These are phyloP conservation scores for Albifimbria verrucaria DNA, from an alignment of 2,329 filamentous ascomycete species.

Conservation along the genomic window DNA sequence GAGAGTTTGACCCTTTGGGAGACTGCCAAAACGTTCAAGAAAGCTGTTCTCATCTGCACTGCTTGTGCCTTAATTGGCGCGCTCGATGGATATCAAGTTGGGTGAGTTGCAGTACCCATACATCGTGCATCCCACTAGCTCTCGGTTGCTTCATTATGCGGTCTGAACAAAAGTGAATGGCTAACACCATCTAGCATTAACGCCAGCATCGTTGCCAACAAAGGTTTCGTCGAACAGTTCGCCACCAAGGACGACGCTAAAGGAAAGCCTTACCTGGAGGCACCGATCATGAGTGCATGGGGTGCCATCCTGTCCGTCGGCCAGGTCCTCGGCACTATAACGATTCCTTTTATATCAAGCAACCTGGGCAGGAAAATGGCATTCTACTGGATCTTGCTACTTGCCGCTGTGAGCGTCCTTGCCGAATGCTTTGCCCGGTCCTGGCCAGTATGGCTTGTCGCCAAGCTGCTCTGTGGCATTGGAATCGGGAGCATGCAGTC, in stretches of 20 bases:
- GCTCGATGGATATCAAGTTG: conserved; percentile 25
- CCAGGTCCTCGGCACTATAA: not conserved
- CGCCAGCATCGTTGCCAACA: not conserved
- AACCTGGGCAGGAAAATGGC: not conserved
- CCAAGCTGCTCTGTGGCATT: not conserved
- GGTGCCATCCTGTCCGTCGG: not conserved
- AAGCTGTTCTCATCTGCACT: conserved; percentile 19
- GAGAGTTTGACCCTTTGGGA: conserved; percentile 22
- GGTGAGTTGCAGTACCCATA: conserved; percentile 9
- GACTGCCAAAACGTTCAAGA: conserved; percentile 22
- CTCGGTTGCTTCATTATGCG: not conserved
- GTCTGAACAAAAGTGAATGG: not conserved
- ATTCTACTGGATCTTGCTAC: not conserved
- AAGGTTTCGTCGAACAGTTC: not conserved
- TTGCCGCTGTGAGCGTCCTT: not conserved
- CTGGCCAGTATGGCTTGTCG: not conserved
- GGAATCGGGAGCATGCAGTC: not conserved
- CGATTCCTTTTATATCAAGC: not conserved
- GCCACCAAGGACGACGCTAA: not conserved
- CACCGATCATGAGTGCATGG: not conserved
- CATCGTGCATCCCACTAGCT: not conserved
- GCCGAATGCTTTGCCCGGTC: not conserved
- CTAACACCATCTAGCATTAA: conserved; percentile 4
- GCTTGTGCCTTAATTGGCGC: conserved; percentile 20
- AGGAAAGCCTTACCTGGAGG: not conserved